Percentiles rank a stretch among this genome's conserved stretches.
phyloP scores from a whole-genome alignment of 2,329 filamentous ascomycete genomes.

The Pyrenochaeta sp. region DNA sequence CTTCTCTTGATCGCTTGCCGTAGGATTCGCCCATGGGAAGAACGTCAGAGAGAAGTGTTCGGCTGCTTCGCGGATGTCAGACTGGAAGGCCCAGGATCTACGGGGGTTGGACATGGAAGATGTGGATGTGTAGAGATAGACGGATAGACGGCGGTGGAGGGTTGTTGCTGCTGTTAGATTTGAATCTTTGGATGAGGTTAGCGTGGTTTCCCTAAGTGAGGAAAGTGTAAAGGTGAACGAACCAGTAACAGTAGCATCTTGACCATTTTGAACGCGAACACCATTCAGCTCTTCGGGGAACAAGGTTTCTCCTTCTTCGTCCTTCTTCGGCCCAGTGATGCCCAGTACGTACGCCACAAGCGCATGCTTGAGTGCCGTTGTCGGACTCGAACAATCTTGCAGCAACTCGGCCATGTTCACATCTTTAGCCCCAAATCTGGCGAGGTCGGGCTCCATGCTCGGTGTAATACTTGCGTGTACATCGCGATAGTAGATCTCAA shows the following conservation, averaged over 20 bases:
- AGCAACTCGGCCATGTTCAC: conserved; percentile 37
- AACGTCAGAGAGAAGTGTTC: conserved; percentile 46
- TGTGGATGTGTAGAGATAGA: conserved; percentile 33
- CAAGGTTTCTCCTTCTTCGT: conserved; percentile 21
- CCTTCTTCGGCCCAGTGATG: conserved; percentile 27
- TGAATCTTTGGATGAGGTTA: conserved; percentile 13
- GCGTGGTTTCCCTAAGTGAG: neutral
- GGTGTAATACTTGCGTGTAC: conserved; percentile 45
- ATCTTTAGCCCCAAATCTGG: conserved; percentile 30
- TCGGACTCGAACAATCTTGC: conserved; percentile 34
- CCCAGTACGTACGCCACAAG: conserved; percentile 36
- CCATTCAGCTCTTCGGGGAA: conserved; percentile 36
- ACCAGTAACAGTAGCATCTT: conserved; percentile 4
- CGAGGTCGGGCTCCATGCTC: conserved; percentile 42
- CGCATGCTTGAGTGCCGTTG: conserved; percentile 41
- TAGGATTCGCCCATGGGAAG: conserved; percentile 47
- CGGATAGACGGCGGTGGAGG: conserved; percentile 38
- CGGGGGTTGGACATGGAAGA: conserved; percentile 4
- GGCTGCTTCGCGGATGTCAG: conserved; percentile 43
- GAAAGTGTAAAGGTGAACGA: neutral
- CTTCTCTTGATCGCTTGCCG: conserved; percentile 34
- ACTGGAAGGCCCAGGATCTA: conserved; percentile 14
- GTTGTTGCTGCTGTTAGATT: conserved; percentile 23
- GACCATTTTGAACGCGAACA: neutral
- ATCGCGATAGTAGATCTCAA: conserved; percentile 46